phyloP scores from a whole-genome alignment of 257 asterid genomes.

The Orobanche coerulescens region DNA sequence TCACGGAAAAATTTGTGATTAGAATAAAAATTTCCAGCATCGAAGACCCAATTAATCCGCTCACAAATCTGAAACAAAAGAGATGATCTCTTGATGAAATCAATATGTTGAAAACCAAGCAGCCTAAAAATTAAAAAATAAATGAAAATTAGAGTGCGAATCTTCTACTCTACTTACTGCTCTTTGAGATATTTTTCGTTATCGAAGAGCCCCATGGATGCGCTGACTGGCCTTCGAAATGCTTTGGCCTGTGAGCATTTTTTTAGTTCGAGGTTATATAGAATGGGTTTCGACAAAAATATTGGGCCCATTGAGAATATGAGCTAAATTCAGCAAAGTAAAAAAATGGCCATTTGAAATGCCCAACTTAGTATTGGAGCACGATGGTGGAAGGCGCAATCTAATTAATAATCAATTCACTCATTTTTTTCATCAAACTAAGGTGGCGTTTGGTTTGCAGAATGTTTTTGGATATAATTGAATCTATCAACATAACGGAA shows the following conservation, averaged over 20 bases:
- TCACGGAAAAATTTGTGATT: slow-evolving; percentile 39
- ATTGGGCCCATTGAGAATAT: neutral
- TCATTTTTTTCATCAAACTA: too few relatives aligned
- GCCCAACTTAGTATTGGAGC: too few relatives aligned
- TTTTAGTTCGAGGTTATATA: neutral
- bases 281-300: neutral
- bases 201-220: slow-evolving; percentile 62
- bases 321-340: neutral
- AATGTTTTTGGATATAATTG: too few relatives aligned
- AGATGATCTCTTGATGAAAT: neutral
- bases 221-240: slow-evolving; percentile 19
- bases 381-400: too few relatives aligned
- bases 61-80: slow-evolving; percentile 55
- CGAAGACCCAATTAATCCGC: slow-evolving; percentile 71
- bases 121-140: neutral
- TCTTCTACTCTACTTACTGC: slow-evolving; percentile 34
- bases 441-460: neutral
- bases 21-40: slow-evolving; percentile 52
- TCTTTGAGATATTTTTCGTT: slow-evolving; percentile 68
- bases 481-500: too few relatives aligned
- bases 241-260: neutral
- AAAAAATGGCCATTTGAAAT: neutral
- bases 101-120: neutral
- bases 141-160: neutral
- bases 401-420: too few relatives aligned